Conservation (phyloP, 345 rosid species). For the Conringia planisiliqua region DNA sequence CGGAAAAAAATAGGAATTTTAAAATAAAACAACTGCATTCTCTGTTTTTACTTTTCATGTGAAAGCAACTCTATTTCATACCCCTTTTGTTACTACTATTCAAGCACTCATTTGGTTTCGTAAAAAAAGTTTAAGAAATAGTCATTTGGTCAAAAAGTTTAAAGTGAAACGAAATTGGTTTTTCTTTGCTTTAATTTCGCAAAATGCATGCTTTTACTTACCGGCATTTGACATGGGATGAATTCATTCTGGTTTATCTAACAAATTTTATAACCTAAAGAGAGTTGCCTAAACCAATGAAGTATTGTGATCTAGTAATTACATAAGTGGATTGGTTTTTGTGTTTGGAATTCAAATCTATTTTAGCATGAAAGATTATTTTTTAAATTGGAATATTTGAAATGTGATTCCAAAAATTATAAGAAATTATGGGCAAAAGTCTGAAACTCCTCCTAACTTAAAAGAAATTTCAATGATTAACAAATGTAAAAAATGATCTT, state of each 20-base stretch:
- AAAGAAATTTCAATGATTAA: not conserved
- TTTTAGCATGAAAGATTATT: too few relatives aligned
- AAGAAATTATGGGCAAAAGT: too few relatives aligned
- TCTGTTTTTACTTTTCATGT: not conserved
- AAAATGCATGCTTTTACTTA: not conserved
- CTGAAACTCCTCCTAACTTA: too few relatives aligned
- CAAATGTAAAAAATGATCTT: not conserved
- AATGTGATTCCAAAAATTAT: too few relatives aligned
- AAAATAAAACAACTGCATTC: not conserved
- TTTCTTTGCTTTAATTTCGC: not conserved
- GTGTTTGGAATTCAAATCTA: too few relatives aligned
- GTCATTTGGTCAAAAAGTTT: conserved; percentile 1
- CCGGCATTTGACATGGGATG: not conserved
- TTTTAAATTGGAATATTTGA: too few relatives aligned
- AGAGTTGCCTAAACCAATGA: not conserved
- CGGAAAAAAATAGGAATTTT: not conserved
- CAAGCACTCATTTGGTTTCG: not conserved
- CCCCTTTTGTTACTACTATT: not conserved
- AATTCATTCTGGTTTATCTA: not conserved
- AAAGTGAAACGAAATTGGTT: not conserved
- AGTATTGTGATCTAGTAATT: too few relatives aligned
- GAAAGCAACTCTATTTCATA: not conserved
- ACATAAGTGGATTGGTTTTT: too few relatives aligned
- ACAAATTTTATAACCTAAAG: not conserved
- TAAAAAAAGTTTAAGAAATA: not conserved